phyloP scores from a whole-genome alignment of 2,329 filamentous ascomycete species.

The Celoporthe dispersa region DNA sequence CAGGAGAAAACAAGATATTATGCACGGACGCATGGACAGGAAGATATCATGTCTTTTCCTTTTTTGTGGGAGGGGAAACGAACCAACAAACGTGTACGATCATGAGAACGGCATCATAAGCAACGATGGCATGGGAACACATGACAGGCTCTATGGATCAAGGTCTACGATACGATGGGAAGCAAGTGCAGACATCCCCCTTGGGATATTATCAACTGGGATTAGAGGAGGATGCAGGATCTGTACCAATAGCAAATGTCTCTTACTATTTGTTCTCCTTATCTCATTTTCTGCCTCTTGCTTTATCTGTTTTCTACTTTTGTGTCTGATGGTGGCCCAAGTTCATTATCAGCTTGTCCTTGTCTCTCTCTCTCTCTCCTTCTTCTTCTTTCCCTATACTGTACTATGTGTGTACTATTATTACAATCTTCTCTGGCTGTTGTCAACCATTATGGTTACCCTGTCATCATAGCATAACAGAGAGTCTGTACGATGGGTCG shows the following conservation, averaged over 20 bases:
- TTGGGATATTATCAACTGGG: neutral
- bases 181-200: neutral
- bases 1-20: neutral
- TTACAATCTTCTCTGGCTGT: neutral
- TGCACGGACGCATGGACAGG: neutral
- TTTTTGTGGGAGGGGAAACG: neutral
- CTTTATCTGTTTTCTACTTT: neutral
- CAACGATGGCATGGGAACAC: neutral
- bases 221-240: neutral
- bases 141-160: neutral
- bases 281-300: neutral
- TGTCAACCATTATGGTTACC: neutral
- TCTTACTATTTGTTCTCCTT: neutral
- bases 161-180: neutral
- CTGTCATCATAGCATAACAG: neutral
- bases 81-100: slow-evolving; percentile 2
- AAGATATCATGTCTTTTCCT: neutral
- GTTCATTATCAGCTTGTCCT: neutral
- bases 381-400: neutral
- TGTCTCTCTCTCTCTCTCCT: neutral
- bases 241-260: neutral
- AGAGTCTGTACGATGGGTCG: neutral
- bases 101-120: neutral
- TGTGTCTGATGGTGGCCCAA: neutral
- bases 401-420: neutral